These are phyloP conservation scores for Colletotrichum tropicale DNA, from an alignment of 2,329 filamentous ascomycete species.

Conservation along the genomic window DNA sequence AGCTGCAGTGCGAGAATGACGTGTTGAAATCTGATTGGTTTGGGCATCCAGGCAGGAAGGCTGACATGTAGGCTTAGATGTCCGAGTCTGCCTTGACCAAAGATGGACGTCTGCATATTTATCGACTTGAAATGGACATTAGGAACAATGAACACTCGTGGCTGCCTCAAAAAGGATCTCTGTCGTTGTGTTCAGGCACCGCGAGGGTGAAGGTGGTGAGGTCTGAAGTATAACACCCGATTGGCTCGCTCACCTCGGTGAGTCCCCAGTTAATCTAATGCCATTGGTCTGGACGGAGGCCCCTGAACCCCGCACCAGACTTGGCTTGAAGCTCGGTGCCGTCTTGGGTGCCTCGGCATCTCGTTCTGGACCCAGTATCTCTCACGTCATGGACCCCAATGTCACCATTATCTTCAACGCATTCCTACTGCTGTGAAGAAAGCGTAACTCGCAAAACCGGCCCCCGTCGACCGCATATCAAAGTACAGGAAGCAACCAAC, in stretches of 20 bases:
- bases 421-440: background rate
- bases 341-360: constrained; percentile 8
- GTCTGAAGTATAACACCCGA: constrained; percentile 13
- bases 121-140: background rate
- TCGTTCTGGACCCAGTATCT: background rate
- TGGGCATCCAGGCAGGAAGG: background rate
- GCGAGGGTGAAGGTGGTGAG: background rate
- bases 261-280: background rate
- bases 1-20: background rate
- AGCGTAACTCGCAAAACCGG: background rate
- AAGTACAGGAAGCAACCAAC: background rate
- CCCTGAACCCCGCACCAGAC: background rate
- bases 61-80: background rate
- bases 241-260: background rate
- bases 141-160: background rate
- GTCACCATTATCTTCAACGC: background rate
- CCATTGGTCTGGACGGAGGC: background rate
- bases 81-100: background rate
- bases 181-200: background rate
- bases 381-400: background rate
- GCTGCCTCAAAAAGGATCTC: background rate
- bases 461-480: background rate
- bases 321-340: background rate
- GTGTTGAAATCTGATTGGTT: constrained; percentile 10
- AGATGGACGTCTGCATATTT: background rate